phyloP scores from a whole-genome alignment of 78 protist species.

The Pelomyxa schiedti region DNA sequence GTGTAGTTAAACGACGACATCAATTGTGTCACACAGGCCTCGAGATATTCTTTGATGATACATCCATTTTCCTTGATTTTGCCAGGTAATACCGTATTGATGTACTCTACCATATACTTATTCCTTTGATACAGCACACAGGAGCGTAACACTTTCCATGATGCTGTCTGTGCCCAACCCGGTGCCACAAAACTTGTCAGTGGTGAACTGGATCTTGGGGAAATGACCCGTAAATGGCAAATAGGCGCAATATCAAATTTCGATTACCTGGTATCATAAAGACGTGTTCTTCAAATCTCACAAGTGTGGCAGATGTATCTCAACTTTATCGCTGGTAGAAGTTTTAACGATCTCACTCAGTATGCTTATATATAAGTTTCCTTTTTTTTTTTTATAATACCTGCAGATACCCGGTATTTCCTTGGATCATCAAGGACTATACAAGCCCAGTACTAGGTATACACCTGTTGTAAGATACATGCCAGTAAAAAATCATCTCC shows the following conservation, averaged over 20 bases:
- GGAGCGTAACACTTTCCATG: slow-evolving; percentile 20
- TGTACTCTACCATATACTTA: neutral
- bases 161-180: neutral
- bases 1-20: slow-evolving; percentile 39
- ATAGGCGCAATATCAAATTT: slow-evolving; percentile 64
- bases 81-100: neutral
- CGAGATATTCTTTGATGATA: slow-evolving; percentile 30
- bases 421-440: slow-evolving; percentile 66
- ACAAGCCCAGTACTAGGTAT: slow-evolving; percentile 6
- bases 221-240: slow-evolving; percentile 51
- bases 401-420: slow-evolving; percentile 59
- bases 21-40: slow-evolving; percentile 48
- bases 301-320: no score
- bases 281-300: no score
- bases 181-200: neutral
- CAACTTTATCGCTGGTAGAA: slow-evolving; percentile 72
- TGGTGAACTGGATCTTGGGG: slow-evolving; percentile 42
- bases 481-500: slow-evolving; percentile 1
- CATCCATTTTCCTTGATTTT: slow-evolving; percentile 12
- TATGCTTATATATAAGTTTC: neutral
- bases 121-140: slow-evolving; percentile 3
- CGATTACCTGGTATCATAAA: slow-evolving; percentile 78
- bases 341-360: slow-evolving; percentile 76
- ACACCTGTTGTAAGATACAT: slow-evolving; percentile 21
- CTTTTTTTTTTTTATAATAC: neutral